Base-by-base conservation (phyloP, 257 asterid species). In the Solanum chiquidenum region DNA sequence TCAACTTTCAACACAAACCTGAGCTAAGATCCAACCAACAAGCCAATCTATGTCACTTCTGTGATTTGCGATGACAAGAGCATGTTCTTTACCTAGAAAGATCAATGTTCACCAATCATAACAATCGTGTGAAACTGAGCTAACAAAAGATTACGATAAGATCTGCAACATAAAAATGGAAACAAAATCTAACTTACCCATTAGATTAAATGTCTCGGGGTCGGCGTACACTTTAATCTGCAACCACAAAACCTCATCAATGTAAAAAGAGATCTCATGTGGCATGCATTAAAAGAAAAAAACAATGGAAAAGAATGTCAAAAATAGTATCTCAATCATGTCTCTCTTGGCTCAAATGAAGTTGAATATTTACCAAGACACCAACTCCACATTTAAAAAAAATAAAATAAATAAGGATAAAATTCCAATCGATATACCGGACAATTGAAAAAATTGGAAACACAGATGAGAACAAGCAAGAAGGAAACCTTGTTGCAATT, bases 21-120 rank as follows among this genome's bases (percentile, higher is more conserved):
- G 99, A 89, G 99, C 98, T 84, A 95, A 85, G 87, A 97, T 92
- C 99, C 99, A 97, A 91, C 99, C 99, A 84, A 97, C 99, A 89
- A 97, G 98, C 99, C 99, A 97, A 90, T 97, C 99, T 79, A 97
- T 95, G 90, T 97, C 99, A 91, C 99, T 95, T 91, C 90, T 92
- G 93, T 97, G 99, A 89, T 95, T 97, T 83, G 88, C 88, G 29
- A 95, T 90, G 88, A 95, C 92, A 86, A 97, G 98, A 33, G 99
- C 99, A 84, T 97, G 98, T 87, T 97, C 99, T 90, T 92, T 93
- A 89, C 99, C 99, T 95, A 94, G 83, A 89, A 90, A 91, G 35
- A 55, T 90, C 64, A 49, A 87, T 62, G 89, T 86, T 11, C 18
- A 18, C 23, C 29, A 46, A 66, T 29, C 55, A 29, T 14, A 64